Conservation (phyloP, 768 basidiomycete species). For the Phylloporus arenicola region DNA sequence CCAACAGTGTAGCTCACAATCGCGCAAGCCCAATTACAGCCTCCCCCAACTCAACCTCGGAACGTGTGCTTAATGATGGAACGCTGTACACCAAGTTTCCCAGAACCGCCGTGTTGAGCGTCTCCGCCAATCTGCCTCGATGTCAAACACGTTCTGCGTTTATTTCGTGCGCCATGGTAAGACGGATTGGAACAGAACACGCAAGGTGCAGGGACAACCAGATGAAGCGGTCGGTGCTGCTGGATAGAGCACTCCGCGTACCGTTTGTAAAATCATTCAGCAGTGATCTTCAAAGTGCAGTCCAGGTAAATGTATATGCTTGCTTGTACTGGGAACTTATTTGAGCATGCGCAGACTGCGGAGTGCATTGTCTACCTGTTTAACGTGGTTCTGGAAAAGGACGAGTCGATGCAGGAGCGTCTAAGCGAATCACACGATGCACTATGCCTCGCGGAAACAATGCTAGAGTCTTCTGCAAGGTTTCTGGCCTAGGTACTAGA, state of each 20-base stretch:
- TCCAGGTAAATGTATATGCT: conserved; percentile 38
- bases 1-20: neutral
- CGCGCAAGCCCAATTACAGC: neutral
- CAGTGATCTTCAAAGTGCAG: conserved; percentile 65
- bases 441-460: neutral
- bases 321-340: neutral
- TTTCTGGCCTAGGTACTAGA: neutral
- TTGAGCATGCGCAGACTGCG: neutral
- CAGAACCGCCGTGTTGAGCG: neutral
- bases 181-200: conserved; percentile 55
- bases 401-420: neutral
- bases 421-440: neutral
- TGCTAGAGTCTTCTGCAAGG: neutral
- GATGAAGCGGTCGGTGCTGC: conserved; percentile 46
- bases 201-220: conserved; percentile 65
- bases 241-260: conserved; percentile 49
- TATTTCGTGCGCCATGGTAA: conserved; percentile 72
- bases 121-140: neutral
- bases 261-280: conserved; percentile 50
- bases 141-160: conserved; percentile 36
- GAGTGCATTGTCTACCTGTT: neutral
- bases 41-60: neutral
- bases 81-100: neutral
- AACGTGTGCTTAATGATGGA: neutral
- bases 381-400: neutral